phyloP scores from a whole-genome alignment of 768 basidiomycete species.

The Tylopilus subfusipes region DNA sequence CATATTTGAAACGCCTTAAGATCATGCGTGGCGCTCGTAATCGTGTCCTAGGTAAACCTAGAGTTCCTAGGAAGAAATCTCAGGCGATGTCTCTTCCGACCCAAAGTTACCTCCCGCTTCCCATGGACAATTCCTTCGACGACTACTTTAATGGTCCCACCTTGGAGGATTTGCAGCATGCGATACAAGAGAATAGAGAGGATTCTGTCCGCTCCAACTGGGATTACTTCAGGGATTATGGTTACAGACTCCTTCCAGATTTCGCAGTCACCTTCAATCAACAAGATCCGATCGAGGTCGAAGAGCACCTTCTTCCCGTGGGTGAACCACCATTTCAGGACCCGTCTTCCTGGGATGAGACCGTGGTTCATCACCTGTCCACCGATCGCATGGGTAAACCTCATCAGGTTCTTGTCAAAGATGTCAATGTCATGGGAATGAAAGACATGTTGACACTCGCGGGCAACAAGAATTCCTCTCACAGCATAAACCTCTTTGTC shows the following conservation, averaged over 20 bases:
- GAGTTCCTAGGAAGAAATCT: too few species aligned
- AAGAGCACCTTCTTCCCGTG: slow-evolving; percentile 1
- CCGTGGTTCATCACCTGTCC: background rate
- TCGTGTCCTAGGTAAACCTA: too few species aligned
- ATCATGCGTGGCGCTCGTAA: too few species aligned
- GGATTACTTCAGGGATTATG: slow-evolving; percentile 9
- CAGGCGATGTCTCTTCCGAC: too few species aligned
- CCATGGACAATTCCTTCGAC: slow-evolving; percentile 1
- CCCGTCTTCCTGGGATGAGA: background rate
- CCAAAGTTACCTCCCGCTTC: background rate
- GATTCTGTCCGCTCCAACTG: background rate
- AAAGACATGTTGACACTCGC: background rate
- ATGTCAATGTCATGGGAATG: slow-evolving; percentile 5
- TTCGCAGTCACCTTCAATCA: slow-evolving; percentile 1
- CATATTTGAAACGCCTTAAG: too few species aligned
- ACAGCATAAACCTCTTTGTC: too few species aligned
- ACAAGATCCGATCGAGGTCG: background rate
- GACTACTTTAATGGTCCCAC: background rate
- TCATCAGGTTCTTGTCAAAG: background rate
- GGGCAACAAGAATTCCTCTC: too few species aligned
- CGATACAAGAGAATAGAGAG: too few species aligned
- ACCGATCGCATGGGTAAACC: background rate
- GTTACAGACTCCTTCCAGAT: background rate
- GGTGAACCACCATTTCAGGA: background rate
- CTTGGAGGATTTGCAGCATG: background rate